phyloP scores from a whole-genome alignment of 352 stramenopile species.

The Phytopythium boreale region DNA sequence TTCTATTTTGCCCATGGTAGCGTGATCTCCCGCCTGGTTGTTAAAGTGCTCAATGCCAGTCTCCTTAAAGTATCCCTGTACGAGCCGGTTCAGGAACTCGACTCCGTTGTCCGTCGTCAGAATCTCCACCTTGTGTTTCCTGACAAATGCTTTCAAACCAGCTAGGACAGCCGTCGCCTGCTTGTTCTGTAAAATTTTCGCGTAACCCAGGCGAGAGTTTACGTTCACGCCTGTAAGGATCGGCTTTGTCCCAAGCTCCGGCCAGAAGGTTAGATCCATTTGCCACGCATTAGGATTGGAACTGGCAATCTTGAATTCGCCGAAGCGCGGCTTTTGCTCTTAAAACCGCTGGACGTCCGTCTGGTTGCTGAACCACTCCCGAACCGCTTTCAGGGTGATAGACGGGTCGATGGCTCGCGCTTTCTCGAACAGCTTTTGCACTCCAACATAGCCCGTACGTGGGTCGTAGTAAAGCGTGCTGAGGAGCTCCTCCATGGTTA shows the following conservation, averaged over 20 bases:
- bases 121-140: conserved; percentile 5
- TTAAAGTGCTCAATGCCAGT: conserved; percentile 18
- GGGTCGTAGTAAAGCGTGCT: conserved; percentile 11
- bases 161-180: conserved; percentile 5
- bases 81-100: conserved; percentile 12
- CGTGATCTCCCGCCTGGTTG: conserved; percentile 17
- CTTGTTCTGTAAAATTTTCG: conserved; percentile 13
- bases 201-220: conserved; percentile 22
- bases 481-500: conserved; percentile 2
- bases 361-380: conserved; percentile 15
- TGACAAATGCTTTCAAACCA: conserved; percentile 14
- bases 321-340: conserved; percentile 9
- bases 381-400: conserved; percentile 11
- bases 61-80: conserved; percentile 10
- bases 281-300: conserved; percentile 20
- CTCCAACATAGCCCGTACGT: conserved; percentile 9
- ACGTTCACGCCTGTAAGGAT: conserved; percentile 22
- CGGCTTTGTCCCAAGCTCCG: conserved; percentile 3
- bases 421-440: conserved; percentile 16
- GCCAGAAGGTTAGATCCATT: conserved; percentile 18
- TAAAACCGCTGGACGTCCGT: conserved; percentile 13
- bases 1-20: conserved; percentile 19
- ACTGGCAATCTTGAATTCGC: conserved; percentile 14
- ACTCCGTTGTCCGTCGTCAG: conserved; percentile 20
- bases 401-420: conserved; percentile 5